A percentile compares a stretch with the other conserved stretches of the same genome.
These are phyloP conservation scores for Linaria vulgaris DNA, from an alignment of 257 asterid species.

Conservation along the genomic window DNA sequence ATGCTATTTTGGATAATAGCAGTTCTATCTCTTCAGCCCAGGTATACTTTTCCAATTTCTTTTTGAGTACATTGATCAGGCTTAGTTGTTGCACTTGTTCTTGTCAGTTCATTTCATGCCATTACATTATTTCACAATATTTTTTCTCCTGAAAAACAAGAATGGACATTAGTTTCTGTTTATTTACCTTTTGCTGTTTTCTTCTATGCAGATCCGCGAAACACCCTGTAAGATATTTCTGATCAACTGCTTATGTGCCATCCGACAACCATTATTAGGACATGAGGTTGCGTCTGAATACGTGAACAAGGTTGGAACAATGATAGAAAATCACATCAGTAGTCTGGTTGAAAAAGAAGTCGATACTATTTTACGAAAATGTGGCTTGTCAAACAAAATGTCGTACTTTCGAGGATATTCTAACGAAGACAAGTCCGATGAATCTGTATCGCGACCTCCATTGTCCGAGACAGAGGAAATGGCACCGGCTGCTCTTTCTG, in stretches of 20 bases:
- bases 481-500: slow-evolving; percentile 68
- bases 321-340: slow-evolving; percentile 69
- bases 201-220: slow-evolving; percentile 66
- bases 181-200: slow-evolving; percentile 16
- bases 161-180: background rate
- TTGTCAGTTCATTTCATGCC: background rate
- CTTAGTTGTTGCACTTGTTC: background rate
- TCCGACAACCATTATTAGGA: slow-evolving; percentile 76
- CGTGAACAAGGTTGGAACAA: slow-evolving; percentile 66
- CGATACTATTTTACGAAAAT: slow-evolving; percentile 58
- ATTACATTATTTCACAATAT: background rate
- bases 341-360: slow-evolving; percentile 84
- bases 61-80: too few relatives aligned
- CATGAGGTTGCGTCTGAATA: slow-evolving; percentile 77
- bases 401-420: slow-evolving; percentile 47
- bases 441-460: slow-evolving; percentile 37
- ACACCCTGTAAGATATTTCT: slow-evolving; percentile 85
- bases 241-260: slow-evolving; percentile 89
- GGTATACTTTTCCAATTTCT: slow-evolving; percentile 36
- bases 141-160: background rate
- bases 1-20: slow-evolving; percentile 71
- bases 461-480: slow-evolving; percentile 73
- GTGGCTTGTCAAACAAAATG: slow-evolving; percentile 82
- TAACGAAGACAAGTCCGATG: slow-evolving; percentile 28
- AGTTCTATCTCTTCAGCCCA: slow-evolving; percentile 53